Conservation (phyloP, 164 flowering plant species). For the Sextonia rubra region DNA sequence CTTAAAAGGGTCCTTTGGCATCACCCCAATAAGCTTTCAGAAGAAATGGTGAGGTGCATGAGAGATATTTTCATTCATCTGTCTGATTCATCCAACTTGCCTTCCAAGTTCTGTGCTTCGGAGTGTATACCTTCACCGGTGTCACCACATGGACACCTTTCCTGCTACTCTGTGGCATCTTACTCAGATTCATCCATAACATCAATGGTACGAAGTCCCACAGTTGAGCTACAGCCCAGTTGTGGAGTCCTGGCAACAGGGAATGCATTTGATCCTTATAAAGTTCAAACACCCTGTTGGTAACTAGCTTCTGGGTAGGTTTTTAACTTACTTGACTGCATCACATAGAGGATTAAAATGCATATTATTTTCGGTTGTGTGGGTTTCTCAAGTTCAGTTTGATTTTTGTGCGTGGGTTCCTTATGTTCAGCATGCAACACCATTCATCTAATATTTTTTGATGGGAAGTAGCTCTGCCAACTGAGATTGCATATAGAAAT, state of each 20-base stretch:
- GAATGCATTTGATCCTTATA: constrained; percentile 30
- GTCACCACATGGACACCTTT: constrained; percentile 32
- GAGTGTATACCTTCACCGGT: constrained; percentile 22
- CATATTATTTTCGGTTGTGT: no score
- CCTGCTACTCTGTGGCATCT: constrained; percentile 29
- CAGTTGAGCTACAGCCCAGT: constrained; percentile 16
- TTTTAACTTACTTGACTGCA: not conserved
- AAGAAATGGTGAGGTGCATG: constrained; percentile 49
- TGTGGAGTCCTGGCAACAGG: constrained; percentile 19
- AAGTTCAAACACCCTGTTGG: constrained; percentile 8
- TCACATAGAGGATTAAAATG: not conserved
- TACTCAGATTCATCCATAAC: constrained; percentile 24
- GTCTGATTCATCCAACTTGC: constrained; percentile 27
- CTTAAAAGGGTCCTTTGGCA: constrained; percentile 25
- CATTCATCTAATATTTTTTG: not conserved
- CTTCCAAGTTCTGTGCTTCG: constrained; percentile 22
- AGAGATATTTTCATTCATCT: constrained; percentile 36
- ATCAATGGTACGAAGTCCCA: constrained; percentile 14
- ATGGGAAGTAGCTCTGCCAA: not conserved
- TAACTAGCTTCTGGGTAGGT: no score
- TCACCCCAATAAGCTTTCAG: constrained; percentile 38
- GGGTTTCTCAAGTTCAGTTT: no score
- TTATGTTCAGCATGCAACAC: not conserved
- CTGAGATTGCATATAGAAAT: no score
- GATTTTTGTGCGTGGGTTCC: not conserved